phyloP scores from a whole-genome alignment of 1,284 basidiomycete species.

The Vanrija sp. region DNA sequence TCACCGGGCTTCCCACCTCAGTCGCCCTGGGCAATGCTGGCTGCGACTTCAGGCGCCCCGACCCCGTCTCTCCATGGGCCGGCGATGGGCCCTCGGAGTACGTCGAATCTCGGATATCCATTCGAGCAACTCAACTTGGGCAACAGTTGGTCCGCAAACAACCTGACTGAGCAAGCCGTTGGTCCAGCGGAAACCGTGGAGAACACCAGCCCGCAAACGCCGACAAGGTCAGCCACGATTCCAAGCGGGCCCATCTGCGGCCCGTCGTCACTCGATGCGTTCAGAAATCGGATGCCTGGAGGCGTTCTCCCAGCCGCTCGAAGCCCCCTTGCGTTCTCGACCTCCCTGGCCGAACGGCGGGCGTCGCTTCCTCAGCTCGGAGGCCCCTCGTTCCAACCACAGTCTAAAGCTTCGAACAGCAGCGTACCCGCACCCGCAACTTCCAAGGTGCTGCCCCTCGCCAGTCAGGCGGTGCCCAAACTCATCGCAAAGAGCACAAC shows the following conservation, averaged over 20 bases:
- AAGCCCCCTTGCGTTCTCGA: background rate
- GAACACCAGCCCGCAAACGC: background rate
- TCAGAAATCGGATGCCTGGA: no score
- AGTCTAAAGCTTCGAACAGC: no score
- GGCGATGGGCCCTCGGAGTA: constrained; percentile 19
- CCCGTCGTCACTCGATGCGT: background rate
- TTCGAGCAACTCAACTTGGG: constrained; percentile 47
- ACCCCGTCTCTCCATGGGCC: constrained; percentile 44
- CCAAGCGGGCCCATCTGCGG: no score
- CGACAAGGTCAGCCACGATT: background rate
- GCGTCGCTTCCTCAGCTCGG: no score
- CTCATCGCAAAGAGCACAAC: constrained; percentile 22
- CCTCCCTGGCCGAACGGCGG: no score
- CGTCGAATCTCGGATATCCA: constrained; percentile 46
- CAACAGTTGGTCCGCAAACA: constrained; percentile 36
- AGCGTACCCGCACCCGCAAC: no score
- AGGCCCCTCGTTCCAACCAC: no score
- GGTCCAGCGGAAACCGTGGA: no score
- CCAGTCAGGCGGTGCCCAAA: constrained; percentile 11
- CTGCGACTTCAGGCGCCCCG: constrained; percentile 46
- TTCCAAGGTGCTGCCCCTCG: constrained; percentile 22
- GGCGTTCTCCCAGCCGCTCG: background rate
- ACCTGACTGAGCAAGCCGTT: constrained; percentile 18
- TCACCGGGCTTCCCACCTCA: background rate
- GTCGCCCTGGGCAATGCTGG: constrained; percentile 47